phyloP scores from a whole-genome alignment of 1,284 basidiomycete genomes.

The Lentinula novae-zelandiae region DNA sequence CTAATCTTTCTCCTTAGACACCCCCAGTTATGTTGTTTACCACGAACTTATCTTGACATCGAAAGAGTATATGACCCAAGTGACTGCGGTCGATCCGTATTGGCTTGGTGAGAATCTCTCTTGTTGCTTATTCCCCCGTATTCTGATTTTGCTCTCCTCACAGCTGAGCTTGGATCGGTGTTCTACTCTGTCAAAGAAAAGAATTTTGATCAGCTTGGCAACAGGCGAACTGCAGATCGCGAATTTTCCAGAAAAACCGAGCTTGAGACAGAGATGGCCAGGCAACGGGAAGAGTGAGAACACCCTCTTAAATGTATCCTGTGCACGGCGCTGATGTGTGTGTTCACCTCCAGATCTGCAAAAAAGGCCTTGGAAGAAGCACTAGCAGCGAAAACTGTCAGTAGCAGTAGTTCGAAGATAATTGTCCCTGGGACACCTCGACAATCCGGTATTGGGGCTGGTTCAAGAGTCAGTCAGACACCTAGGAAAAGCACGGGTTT shows the following conservation, averaged over 20 bases:
- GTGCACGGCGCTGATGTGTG: not conserved
- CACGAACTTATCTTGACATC: slow-evolving; percentile 95
- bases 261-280: slow-evolving; percentile 86
- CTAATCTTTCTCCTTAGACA: slow-evolving; percentile 50
- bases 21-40: slow-evolving; percentile 95
- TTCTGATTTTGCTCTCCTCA: slow-evolving; percentile 6
- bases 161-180: slow-evolving; percentile 88
- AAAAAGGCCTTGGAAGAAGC: slow-evolving; percentile 66
- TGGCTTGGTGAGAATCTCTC: slow-evolving; percentile 72
- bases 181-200: slow-evolving; percentile 96
- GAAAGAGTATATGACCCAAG: slow-evolving; percentile 96
- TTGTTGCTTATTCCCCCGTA: not conserved
- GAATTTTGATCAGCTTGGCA: slow-evolving; percentile 85
- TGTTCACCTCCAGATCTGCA: slow-evolving; percentile 42
- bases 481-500: slow-evolving; percentile 55
- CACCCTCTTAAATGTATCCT: not conserved
- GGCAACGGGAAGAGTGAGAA: slow-evolving; percentile 81
- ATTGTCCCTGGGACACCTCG: slow-evolving; percentile 80
- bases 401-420: slow-evolving; percentile 61
- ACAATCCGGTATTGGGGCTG: slow-evolving; percentile 67
- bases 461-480: slow-evolving; percentile 59
- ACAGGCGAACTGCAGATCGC: slow-evolving; percentile 69
- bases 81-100: slow-evolving; percentile 92
- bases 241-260: slow-evolving; percentile 91
- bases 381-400: slow-evolving; percentile 53